phyloP scores from a whole-genome alignment of 192 early-diverging fungal genomes.

The Gamsiella multidivaricata region DNA sequence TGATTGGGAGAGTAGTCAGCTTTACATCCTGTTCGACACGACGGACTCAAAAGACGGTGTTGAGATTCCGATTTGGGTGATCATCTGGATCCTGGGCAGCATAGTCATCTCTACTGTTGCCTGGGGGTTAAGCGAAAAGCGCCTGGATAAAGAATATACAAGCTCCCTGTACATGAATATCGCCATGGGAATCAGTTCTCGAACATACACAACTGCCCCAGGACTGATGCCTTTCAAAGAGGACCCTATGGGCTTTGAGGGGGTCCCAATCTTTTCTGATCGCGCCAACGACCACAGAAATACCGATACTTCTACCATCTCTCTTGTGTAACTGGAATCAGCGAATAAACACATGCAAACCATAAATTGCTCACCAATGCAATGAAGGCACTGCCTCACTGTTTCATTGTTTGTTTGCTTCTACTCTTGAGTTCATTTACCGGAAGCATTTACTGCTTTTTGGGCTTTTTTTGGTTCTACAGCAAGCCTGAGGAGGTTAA shows the following conservation, averaged over 20 bases:
- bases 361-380: too few species aligned
- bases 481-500: too few species aligned
- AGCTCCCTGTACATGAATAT: constrained; percentile 2
- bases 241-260: neutral
- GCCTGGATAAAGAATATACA: neutral
- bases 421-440: too few species aligned
- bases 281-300: too few species aligned
- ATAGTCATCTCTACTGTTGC: constrained; percentile 1
- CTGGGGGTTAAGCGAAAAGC: neutral
- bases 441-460: too few species aligned
- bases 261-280: neutral
- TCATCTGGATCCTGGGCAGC: neutral
- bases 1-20: neutral
- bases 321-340: too few species aligned
- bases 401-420: too few species aligned
- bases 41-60: constrained; percentile 7
- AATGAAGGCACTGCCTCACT: too few species aligned
- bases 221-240: neutral
- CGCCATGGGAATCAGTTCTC: neutral
- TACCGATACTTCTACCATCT: too few species aligned
- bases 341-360: too few species aligned
- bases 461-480: too few species aligned
- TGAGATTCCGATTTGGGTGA: constrained; percentile 1
- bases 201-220: neutral
- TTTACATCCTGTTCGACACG: constrained; percentile 11